Base-by-base conservation (phyloP, 352 stramenopile genomes). In the Albugo candida region DNA sequence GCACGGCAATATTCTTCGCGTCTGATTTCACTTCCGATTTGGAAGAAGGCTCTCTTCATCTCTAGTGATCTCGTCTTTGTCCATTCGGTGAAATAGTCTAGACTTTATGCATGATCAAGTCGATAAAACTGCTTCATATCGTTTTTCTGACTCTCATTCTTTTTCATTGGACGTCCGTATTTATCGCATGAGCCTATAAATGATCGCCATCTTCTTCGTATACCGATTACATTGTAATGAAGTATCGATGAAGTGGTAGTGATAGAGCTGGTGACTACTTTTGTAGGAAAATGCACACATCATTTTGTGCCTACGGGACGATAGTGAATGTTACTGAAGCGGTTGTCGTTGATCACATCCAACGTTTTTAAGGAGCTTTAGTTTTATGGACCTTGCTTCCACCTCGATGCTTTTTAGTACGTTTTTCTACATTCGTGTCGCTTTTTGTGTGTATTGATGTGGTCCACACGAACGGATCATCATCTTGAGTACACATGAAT, bases 41-140 rank as follows among this genome's bases (percentile, higher is more conserved):
- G 6, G 63, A 67, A 36, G 75, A 61, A 27, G 66, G 42, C 49
- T 66, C 16, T 66, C 64, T n/a, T 66, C 66, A 4, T 53, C 65
- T 13, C 66, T 78, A 24, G 47, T 59, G 2, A 93, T 54, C 48
- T 93, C 78, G 44, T 77, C 81, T 21, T 77, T 76, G 12, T 77
- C 81, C 67, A 89, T 85, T 41, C 63, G 68, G 88, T 93, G 37
- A 93, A 41, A 34, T 87, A 86, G 43, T 85, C 78, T 14, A 92
- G 55, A 18, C 81, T 39, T n/a, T 57, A 44, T 8, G 27, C 54
- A 0, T 67, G 57, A 2, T 73, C 56, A 0, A 83, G 61, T 18
- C 81, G 64, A 12, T 86, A 70, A 19, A 91, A 47, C 12, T 56
- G 64, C 51, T 91, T 88, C 48, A 87, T 88, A 52, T 83, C 83